These are phyloP conservation scores for Penicillium sp. DNA, from an alignment of 2,329 filamentous ascomycete genomes.

Conservation along the genomic window DNA sequence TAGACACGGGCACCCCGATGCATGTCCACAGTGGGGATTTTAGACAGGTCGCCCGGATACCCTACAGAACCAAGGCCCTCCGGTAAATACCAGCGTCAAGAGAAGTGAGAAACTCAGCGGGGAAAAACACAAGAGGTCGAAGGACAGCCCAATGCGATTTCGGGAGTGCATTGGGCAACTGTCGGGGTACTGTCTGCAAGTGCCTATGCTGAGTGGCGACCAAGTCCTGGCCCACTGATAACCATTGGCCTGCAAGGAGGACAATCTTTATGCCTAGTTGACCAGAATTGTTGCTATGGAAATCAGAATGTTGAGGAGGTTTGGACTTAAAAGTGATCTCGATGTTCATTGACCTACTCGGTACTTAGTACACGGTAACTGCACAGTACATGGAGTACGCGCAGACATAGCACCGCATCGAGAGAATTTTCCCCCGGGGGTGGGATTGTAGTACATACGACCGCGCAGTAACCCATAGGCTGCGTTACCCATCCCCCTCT, in stretches of 20 bases:
- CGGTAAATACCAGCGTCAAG: neutral
- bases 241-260: constrained; percentile 36
- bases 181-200: constrained; percentile 32
- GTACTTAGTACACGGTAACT: too few relatives aligned
- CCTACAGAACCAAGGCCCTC: too few relatives aligned
- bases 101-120: neutral
- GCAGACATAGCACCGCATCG: neutral
- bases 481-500: neutral
- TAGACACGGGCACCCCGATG: constrained; percentile 19
- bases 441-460: neutral
- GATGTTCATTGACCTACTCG: too few relatives aligned
- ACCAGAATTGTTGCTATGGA: constrained; percentile 35
- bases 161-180: constrained; percentile 21
- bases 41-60: too few relatives aligned
- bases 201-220: constrained; percentile 32
- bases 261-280: constrained; percentile 27
- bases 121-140: neutral
- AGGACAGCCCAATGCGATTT: constrained; percentile 19
- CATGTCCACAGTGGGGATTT: too few relatives aligned
- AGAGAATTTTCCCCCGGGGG: neutral
- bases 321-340: constrained; percentile 7
- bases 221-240: constrained; percentile 33
- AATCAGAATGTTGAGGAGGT: constrained; percentile 31
- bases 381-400: neutral
- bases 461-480: too few relatives aligned